Evolutionary conservation across 2,329 filamentous ascomycete genomes (phyloP).

Genomic region (Colletotrichum plurivorum): DNA sequence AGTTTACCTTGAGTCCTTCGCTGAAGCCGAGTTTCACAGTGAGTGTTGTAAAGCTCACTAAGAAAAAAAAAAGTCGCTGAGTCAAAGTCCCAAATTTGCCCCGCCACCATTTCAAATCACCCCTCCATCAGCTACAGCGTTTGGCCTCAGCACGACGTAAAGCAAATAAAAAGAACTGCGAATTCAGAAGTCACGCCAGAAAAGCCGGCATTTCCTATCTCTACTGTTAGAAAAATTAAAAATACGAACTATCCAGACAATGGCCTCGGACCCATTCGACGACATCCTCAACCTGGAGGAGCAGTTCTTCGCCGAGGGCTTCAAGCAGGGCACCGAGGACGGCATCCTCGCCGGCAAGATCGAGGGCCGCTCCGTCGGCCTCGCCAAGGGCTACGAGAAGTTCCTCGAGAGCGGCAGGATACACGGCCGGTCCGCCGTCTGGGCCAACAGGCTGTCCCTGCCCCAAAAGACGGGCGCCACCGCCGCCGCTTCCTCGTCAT

Average conservation of each 20-base stretch:
- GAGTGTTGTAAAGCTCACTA: conserved; percentile 29
- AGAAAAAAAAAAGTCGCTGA: conserved; percentile 33
- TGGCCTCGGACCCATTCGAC: conserved; percentile 67
- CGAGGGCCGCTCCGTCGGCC: conserved; percentile 91
- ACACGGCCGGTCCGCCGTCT: conserved; percentile 85
- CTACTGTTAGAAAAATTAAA: neutral
- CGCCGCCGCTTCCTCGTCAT: conserved; percentile 14
- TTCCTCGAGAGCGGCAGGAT: conserved; percentile 85
- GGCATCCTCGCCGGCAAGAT: conserved; percentile 83
- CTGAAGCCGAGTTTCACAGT: neutral
- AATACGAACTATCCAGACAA: conserved; percentile 26
- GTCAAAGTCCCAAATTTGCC: conserved; percentile 36
- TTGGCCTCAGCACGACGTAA: neutral
- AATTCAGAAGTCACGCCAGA: no score
- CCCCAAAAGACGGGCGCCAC: conserved; percentile 21
- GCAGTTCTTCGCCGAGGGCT: conserved; percentile 86
- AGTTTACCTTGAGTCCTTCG: neutral
- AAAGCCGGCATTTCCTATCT: fast-evolving
- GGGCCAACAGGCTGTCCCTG: conserved; percentile 77
- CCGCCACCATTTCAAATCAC: conserved; percentile 32
- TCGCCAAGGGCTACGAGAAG: conserved; percentile 95
- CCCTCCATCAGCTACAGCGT: conserved; percentile 26
- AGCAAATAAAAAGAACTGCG: neutral
- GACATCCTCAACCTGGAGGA: conserved; percentile 73
- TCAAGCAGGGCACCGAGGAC: conserved; percentile 80